Conservation (phyloP, 2,329 filamentous ascomycete species). For the Tothia fuscella region DNA sequence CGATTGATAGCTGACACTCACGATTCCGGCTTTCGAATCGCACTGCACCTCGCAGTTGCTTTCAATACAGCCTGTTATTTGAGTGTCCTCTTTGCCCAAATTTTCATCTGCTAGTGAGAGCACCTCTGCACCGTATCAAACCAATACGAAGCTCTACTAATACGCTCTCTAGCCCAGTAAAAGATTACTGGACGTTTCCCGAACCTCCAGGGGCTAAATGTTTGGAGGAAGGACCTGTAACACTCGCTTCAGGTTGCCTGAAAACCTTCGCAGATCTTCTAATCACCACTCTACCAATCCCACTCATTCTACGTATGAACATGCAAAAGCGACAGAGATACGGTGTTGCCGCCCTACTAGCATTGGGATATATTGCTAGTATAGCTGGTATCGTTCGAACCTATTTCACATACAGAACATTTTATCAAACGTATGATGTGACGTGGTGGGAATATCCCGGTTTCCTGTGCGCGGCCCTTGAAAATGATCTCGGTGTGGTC, state of each 20-base stretch:
- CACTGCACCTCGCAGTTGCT: conserved; percentile 1
- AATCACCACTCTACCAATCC: conserved; percentile 9
- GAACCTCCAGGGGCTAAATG: conserved; percentile 4
- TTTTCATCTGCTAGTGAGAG: conserved; percentile 8
- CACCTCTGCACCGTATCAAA: not conserved
- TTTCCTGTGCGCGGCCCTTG: conserved; percentile 1
- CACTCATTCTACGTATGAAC: conserved; percentile 8
- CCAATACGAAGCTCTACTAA: not conserved
- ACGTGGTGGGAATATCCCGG: conserved; percentile 9
- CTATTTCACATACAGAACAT: conserved; percentile 8
- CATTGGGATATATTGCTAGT: conserved; percentile 7
- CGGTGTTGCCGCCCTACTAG: conserved; percentile 1
- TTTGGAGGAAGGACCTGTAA: conserved; percentile 5
- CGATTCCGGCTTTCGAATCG: not conserved
- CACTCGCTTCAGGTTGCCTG: not conserved
- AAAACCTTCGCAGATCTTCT: conserved; percentile 5
- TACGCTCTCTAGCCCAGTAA: not conserved
- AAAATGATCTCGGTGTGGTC: conserved; percentile 9
- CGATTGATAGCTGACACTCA: conserved; percentile 2
- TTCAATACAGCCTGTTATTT: conserved; percentile 8
- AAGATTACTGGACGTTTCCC: conserved; percentile 3
- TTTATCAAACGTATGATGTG: not conserved
- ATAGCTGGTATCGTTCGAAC: not conserved
- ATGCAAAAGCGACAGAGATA: conserved; percentile 7
- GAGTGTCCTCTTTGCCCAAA: conserved; percentile 5